phyloP scores from a whole-genome alignment of 768 basidiomycete species.

The Lanmaoa rubissima region DNA sequence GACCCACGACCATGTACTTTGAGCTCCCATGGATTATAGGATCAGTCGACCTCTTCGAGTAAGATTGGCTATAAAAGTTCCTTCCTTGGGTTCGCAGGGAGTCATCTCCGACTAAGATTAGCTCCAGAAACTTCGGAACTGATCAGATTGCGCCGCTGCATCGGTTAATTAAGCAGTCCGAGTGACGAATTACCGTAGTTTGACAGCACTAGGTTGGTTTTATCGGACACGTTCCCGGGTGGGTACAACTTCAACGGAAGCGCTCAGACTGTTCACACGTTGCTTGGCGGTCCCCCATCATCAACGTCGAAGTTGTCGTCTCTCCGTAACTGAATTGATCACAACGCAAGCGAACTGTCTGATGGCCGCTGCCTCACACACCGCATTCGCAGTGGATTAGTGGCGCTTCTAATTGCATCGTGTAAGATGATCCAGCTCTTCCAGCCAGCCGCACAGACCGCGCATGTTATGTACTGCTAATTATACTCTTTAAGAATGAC shows the following conservation, averaged over 20 bases:
- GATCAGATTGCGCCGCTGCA: background rate
- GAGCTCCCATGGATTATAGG: no score
- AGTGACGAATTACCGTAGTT: background rate
- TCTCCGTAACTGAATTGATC: background rate
- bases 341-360: background rate
- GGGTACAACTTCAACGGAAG: slow-evolving; percentile 5
- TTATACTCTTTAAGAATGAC: background rate
- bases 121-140: background rate
- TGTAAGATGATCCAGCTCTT: background rate
- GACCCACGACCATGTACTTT: no score
- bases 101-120: background rate
- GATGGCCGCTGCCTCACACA: background rate
- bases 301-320: slow-evolving; percentile 1
- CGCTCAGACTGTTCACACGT: background rate
- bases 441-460: background rate
- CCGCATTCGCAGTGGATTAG: background rate
- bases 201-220: background rate
- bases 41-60: no score
- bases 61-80: no score
- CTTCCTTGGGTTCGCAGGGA: no score
- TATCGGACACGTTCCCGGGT: background rate
- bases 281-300: background rate
- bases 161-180: background rate
- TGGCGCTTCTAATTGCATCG: background rate
- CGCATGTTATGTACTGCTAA: background rate